Base-by-base conservation (phyloP, 148 eudicot species). In the Vaccinium corymbosum region DNA sequence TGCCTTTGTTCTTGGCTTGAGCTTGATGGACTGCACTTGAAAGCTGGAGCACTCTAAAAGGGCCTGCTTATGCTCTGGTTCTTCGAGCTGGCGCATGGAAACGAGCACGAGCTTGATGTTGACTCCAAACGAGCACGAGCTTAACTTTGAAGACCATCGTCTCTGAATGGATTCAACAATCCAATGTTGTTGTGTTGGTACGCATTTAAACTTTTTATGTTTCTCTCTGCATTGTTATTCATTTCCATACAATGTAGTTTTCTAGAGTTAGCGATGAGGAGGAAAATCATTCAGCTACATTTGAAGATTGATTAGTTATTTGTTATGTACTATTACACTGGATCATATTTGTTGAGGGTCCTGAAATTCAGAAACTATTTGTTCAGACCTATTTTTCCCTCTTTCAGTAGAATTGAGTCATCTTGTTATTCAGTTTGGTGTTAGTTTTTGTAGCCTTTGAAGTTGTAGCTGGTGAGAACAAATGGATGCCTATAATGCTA, bases 161-260 rank as follows among this genome's bases (percentile, higher is more conserved):
- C 78, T 35, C 46, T 27, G 80, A 82, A 84, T 78, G 86, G 89
- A 78, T 84, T 83, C 82, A 53, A 72, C 85, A 83, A 86, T 86
- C 80, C 84, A 62, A 53, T 56, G 78, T 57, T 87, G 89, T 82
- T 85, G 81, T 86, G 68, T 82, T 82, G 82, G 83, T 86, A 78
- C 83, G 81, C 80, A 27, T 86, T 83, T 82, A 35, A 80, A 56
- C 73, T 53, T 22, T 71, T 72, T 62, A 82, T 25, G 52, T 83
- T 81, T 85, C 20, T 81, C 82, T 89, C 85, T 83, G 80, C 86
- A 79, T 85, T 89, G 83, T 61, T 81, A 86, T 89, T 88, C 87
- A 76, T 79, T 85, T 88, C 85, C 85, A 85, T 81, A 74, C 73
- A 84, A 88, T 78, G 84, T 84, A 76, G 87, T 84, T 78, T 86